Base-by-base conservation (phyloP, 768 basidiomycete genomes). In the Tylopilus subfusipes region DNA sequence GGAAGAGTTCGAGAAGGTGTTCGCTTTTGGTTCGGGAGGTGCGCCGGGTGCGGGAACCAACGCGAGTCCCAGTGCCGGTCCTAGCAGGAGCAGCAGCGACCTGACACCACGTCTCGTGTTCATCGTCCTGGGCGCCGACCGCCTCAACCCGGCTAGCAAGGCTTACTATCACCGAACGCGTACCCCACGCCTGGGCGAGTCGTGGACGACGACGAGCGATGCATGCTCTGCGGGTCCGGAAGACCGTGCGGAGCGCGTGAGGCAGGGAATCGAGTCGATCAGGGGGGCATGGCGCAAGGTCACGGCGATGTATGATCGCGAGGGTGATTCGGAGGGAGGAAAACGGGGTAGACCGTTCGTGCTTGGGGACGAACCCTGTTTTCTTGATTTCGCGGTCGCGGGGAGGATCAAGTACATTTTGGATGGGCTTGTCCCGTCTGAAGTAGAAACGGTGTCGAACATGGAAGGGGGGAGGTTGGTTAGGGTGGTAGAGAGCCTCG, bases 151-250 rank as follows among this genome's bases (percentile, higher is more conserved):
- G 1, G 53, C 50, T 31, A 75, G 76, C 61, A 57, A 66, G 54
- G 67, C 54, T 10, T 75, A 74, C 57, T 83, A 78, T 62, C 63
- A 73, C 30, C 57, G 55, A 10, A 77, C 75, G 1, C 65, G 76
- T 16, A 65, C 68, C 29, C 53, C 47, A 4, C 44, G 39, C 3
- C 73, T 73, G 42, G 77, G 78, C 0, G 62, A 64, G 33, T 57
- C 75, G 48, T 77, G 79, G 61, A 69, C 74, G 34, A 42, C 74
- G n/a, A 48, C 64, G 4, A 56, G 55, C 16, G 47, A 39, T 14
- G 55, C 42, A 60, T 56, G 48, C n/a, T 65, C 14, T 64, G 71
- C 36, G 56, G 56, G 49, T 10, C 19, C 38, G 57, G 69, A 75
- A 22, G 61, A 54, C 29, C 58, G 70, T 10, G 63, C 59, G 10